These are phyloP conservation scores for Ascochyta viciae-villosae DNA, from an alignment of 2,329 filamentous ascomycete genomes.

Conservation along the genomic window DNA sequence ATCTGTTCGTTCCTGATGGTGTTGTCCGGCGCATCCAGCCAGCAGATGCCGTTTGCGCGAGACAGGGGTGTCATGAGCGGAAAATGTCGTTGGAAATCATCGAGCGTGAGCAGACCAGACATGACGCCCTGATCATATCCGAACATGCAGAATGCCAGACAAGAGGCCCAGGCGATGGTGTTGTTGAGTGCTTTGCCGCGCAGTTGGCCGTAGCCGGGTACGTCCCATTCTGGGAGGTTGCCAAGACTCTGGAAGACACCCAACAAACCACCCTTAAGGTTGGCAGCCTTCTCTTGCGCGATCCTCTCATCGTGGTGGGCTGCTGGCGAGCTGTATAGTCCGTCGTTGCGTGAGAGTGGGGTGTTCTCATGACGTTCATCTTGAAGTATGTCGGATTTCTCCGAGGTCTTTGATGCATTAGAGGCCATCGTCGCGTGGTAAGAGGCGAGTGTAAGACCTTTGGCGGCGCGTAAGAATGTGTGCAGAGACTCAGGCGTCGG, in stretches of 20 bases:
- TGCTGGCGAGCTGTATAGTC: neutral
- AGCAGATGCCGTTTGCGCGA: constrained; percentile 22
- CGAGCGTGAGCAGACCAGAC: constrained; percentile 69
- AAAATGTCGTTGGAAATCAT: constrained; percentile 58
- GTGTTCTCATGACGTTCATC: constrained; percentile 6
- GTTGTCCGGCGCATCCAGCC: constrained; percentile 21
- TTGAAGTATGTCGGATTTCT: constrained; percentile 3
- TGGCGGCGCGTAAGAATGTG: constrained; percentile 1
- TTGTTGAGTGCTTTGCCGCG: constrained; percentile 23
- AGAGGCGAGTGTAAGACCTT: constrained; percentile 8
- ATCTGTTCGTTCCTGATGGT: constrained; percentile 17
- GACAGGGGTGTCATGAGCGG: constrained; percentile 28
- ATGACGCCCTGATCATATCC: constrained; percentile 73
- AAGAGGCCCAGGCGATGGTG: constrained; percentile 25
- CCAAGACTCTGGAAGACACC: constrained; percentile 20
- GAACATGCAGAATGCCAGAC: constrained; percentile 49
- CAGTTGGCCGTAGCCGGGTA: constrained; percentile 21
- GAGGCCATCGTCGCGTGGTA: constrained; percentile 5
- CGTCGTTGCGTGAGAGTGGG: neutral
- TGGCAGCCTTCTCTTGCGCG: constrained; percentile 8
- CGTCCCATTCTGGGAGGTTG: constrained; percentile 25
- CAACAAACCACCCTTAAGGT: neutral
- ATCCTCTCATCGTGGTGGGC: neutral
- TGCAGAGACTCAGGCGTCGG: constrained; percentile 6
- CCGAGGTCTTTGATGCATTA: neutral